Conservation (phyloP, 108 stramenopile species). For the Parietichytrium sp. region DNA sequence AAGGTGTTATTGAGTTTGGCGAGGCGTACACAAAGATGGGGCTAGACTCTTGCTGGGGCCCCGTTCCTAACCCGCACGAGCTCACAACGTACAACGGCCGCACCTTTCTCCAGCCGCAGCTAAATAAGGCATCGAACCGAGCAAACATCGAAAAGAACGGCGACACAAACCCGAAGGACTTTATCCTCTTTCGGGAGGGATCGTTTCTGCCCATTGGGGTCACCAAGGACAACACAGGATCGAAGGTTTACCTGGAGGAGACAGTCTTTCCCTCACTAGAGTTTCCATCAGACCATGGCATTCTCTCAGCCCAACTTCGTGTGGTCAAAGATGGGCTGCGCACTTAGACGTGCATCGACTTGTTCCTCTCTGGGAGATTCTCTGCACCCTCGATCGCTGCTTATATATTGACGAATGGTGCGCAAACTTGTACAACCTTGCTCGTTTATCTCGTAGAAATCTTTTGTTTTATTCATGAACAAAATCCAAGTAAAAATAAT, state of each 20-base stretch:
- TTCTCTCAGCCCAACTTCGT: conserved; percentile 38
- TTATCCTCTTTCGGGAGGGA: conserved; percentile 41
- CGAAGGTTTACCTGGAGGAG: conserved; percentile 29
- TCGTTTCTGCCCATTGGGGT: not conserved
- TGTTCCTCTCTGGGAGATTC: too few relatives aligned
- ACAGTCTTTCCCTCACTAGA: conserved; percentile 50
- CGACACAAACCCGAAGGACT: conserved; percentile 53
- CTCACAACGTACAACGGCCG: conserved; percentile 48
- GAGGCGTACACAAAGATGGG: not conserved
- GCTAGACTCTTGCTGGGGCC: conserved; percentile 46
- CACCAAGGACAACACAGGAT: conserved; percentile 48
- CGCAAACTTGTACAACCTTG: too few relatives aligned
- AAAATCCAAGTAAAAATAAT: too few relatives aligned
- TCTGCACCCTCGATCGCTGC: too few relatives aligned
- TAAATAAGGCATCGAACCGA: conserved; percentile 58
- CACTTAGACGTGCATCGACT: too few relatives aligned
- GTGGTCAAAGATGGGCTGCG: too few relatives aligned
- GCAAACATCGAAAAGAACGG: conserved; percentile 60
- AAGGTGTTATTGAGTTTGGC: conserved; percentile 44
- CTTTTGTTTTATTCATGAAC: too few relatives aligned
- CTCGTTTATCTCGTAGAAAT: too few relatives aligned
- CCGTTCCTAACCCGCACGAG: conserved; percentile 38
- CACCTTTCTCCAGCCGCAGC: conserved; percentile 50
- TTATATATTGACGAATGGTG: too few relatives aligned
- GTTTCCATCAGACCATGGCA: conserved; percentile 52